Conservation (phyloP, 1,284 basidiomycete species). For the Malassezia obtusa region DNA sequence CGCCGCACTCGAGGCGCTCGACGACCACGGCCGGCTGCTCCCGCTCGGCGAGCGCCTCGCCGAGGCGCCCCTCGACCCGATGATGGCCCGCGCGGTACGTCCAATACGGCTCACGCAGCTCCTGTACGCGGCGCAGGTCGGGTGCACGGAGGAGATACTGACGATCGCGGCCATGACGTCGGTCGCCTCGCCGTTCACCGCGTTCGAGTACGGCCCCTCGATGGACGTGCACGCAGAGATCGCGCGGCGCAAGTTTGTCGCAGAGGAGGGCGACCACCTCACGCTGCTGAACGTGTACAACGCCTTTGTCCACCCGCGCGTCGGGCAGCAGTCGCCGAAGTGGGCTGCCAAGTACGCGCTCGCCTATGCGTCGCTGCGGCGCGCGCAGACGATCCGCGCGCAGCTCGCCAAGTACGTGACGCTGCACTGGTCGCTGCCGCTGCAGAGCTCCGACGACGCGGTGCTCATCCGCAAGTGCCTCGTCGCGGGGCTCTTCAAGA, state of each 20-base stretch:
- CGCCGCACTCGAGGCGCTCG: conserved; percentile 52
- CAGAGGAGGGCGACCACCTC: conserved; percentile 91
- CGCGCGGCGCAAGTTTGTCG: conserved; percentile 84
- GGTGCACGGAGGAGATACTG: conserved; percentile 83
- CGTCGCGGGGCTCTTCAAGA: conserved; percentile 84
- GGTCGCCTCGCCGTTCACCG: conserved; percentile 41
- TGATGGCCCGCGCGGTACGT: conserved; percentile 51
- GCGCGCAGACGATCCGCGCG: conserved; percentile 78
- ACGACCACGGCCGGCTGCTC: conserved; percentile 52
- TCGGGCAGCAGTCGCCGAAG: conserved; percentile 66
- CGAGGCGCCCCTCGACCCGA: conserved; percentile 55
- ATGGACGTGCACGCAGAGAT: conserved; percentile 53
- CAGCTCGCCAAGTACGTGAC: conserved; percentile 88
- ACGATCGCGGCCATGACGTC: conserved; percentile 92
- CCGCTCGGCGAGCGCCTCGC: conserved; percentile 54
- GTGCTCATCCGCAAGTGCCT: conserved; percentile 70
- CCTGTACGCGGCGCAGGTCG: conserved; percentile 68
- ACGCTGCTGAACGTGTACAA: conserved; percentile 89
- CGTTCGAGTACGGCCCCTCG: conserved; percentile 1
- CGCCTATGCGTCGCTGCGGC: conserved; percentile 80
- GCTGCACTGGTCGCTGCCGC: conserved; percentile 15
- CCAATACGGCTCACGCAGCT: conserved; percentile 54
- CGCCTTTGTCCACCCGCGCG: conserved; percentile 62
- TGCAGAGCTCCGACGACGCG: conserved; percentile 50
- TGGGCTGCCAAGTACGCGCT: conserved; percentile 90